Base-by-base conservation (phyloP, 2,329 filamentous ascomycete genomes). In the Fusarium sp. region DNA sequence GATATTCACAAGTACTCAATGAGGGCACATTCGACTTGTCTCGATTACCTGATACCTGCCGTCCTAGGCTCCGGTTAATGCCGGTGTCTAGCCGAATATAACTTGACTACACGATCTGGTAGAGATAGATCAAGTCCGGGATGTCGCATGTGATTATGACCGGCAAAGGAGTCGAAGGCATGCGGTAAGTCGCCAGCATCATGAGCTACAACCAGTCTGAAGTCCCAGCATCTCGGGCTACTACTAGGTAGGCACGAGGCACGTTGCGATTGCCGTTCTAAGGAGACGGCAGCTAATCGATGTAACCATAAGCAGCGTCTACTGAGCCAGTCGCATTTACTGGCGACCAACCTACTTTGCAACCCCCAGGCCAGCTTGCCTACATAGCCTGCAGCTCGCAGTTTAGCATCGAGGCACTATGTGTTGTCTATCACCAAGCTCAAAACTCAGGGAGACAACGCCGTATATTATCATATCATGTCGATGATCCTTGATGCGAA, bases 311-410 rank as follows among this genome's bases (percentile, higher is more conserved):
- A 53, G 50, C 34, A 68, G 58, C 49, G 58, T 68, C 58, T 70
- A 63, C 49, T 36, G 63, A 54, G 34, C 67, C 67, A 69, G 67
- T 69, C 67, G 67, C 67, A 69, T 69, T 54, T 44, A 33, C 50
- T 36, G 45, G 42, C 28, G 34, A 22, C 26, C 43, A 50, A 56
- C 43, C 54, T 57, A 69, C 38, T 55, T 26, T 42, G 5, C 34
- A 15, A 26, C 22, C 36, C 28, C 28, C 10, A 31, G 26, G 22
- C 36, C 43, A 45, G 36, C 31, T 39, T 26, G 18, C 18, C 18
- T 20, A 17, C 33, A 46, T 15, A 56, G 15, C 10, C 22, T 54
- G n/a, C 34, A 51, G 20, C 42, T 42, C 28, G 38, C 28, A 48
- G 45, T 20, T 22, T 28, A 18, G 48, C 24, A 28, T 40, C 26